phyloP scores from a whole-genome alignment of 495 filamentous ascomycete genomes.

The Rhypophila decipiens region DNA sequence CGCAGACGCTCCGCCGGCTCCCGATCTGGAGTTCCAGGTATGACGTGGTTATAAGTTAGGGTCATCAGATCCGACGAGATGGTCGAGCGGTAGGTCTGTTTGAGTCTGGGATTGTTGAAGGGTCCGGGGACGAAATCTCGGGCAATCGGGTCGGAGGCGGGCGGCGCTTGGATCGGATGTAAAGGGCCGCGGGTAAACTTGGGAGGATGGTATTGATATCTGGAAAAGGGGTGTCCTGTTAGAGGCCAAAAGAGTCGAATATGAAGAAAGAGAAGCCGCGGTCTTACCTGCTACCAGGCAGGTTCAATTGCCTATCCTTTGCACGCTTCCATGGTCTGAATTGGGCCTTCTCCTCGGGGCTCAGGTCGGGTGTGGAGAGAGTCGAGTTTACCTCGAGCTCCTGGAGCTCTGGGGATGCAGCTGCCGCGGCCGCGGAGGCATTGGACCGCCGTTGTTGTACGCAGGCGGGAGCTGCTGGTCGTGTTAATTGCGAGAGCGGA shows the following conservation, averaged over 20 bases:
- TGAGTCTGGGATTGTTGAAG: conserved; percentile 79
- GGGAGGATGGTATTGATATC: conserved; percentile 89
- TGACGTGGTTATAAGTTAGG: conserved; percentile 72
- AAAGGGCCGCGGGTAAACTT: conserved; percentile 91
- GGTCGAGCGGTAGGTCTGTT: conserved; percentile 83
- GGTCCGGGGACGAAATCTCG: conserved; percentile 88
- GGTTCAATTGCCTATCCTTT: conserved; percentile 29
- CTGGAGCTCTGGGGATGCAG: conserved; percentile 17
- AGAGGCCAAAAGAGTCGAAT: too few relatives aligned
- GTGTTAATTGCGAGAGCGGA: conserved; percentile 19
- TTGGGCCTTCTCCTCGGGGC: conserved; percentile 24
- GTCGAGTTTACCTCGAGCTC: conserved; percentile 37
- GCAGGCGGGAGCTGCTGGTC: conserved; percentile 15
- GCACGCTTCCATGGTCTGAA: conserved; percentile 39
- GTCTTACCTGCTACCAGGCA: conserved; percentile 33
- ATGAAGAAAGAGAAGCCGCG: too few relatives aligned
- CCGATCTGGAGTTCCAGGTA: conserved; percentile 61
- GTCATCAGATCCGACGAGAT: conserved; percentile 86
- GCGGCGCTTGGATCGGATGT: conserved; percentile 82
- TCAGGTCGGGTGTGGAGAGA: conserved; percentile 24
- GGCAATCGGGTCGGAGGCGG: conserved; percentile 76
- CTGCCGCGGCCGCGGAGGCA: background rate
- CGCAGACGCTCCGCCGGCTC: conserved; percentile 66
- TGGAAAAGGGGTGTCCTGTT: too few relatives aligned
- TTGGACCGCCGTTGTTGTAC: background rate